These are phyloP conservation scores for Apiospora aurea DNA, from an alignment of 2,329 filamentous ascomycete species.

Conservation along the genomic window DNA sequence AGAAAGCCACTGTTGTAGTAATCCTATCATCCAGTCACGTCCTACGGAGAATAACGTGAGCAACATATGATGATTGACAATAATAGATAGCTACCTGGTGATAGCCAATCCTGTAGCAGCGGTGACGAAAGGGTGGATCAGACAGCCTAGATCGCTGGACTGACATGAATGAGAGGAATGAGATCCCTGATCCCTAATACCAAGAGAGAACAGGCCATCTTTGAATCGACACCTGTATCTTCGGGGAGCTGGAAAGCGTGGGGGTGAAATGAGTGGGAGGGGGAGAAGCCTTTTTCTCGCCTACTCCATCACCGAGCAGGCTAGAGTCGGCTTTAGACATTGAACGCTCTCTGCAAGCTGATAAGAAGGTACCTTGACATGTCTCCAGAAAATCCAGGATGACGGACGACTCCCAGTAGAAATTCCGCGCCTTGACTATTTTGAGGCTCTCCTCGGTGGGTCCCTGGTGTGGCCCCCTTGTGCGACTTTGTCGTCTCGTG, in stretches of 20 bases:
- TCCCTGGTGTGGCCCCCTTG: not conserved
- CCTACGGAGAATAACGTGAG: slow-evolving; percentile 21
- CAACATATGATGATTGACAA: slow-evolving; percentile 20
- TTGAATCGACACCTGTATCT: not conserved
- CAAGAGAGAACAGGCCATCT: not conserved
- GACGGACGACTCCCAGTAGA: not conserved
- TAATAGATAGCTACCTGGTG: not conserved
- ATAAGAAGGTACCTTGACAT: not conserved
- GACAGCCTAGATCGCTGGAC: not conserved
- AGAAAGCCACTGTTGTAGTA: slow-evolving; percentile 1
- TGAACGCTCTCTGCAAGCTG: not conserved
- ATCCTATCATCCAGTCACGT: slow-evolving; percentile 13
- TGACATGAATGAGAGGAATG: not conserved
- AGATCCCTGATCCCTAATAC: not conserved
- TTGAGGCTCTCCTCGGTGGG: slow-evolving; percentile 7
- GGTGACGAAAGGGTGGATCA: not conserved
- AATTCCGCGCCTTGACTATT: not conserved
- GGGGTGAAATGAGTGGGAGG: not conserved
- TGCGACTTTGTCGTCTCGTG: slow-evolving; percentile 3
- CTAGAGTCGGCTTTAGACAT: slow-evolving; percentile 21
- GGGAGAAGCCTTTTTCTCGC: not conserved
- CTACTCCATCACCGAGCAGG: not conserved
- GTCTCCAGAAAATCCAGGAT: not conserved
- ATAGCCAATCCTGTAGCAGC: not conserved
- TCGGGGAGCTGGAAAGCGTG: slow-evolving; percentile 4